These are phyloP conservation scores for Eimeria praecox DNA, from an alignment of 169 alveolate species.

Conservation along the genomic window DNA sequence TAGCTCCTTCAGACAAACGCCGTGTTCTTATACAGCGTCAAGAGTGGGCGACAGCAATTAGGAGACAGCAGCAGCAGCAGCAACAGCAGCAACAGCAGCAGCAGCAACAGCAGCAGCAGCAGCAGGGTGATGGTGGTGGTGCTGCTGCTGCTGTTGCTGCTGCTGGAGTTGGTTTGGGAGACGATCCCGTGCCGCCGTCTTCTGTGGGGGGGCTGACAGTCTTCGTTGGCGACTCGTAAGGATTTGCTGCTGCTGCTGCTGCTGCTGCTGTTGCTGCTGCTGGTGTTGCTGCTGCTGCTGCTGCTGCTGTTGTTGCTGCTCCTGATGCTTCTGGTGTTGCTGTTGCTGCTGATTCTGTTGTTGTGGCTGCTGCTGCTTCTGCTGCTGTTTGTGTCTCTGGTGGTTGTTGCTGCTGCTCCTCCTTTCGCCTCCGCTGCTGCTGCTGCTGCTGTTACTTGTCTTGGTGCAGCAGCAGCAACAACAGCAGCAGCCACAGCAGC, in stretches of 20 bases:
- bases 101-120: slow-evolving; percentile 9
- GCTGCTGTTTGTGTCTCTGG: neutral
- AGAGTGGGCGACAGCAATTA: slow-evolving; percentile 18
- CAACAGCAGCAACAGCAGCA: slow-evolving; percentile 16
- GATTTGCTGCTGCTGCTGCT: too few species aligned
- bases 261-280: too few species aligned
- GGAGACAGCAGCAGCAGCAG: slow-evolving; percentile 34
- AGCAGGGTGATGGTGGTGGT: too few species aligned
- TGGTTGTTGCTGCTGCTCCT: slow-evolving; percentile 12
- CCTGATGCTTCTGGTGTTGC: neutral
- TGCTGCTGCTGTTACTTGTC: slow-evolving; percentile 1
- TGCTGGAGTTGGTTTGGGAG: neutral
- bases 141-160: slow-evolving; percentile 24
- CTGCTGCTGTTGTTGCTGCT: too few species aligned
- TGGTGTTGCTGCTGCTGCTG: too few species aligned
- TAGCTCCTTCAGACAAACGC: slow-evolving; percentile 44
- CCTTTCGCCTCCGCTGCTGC: neutral
- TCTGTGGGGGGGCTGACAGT: slow-evolving; percentile 4
- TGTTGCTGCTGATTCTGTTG: slow-evolving; percentile 24
- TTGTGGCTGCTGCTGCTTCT: neutral
- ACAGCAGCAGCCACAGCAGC: neutral
- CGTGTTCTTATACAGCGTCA: neutral
- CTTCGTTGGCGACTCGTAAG: slow-evolving; percentile 63
- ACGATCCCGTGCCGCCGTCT: neutral
- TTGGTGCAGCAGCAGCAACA: neutral